phyloP scores from a whole-genome alignment of 805 yeast species.

The Kazachstania kunashirensis region DNA sequence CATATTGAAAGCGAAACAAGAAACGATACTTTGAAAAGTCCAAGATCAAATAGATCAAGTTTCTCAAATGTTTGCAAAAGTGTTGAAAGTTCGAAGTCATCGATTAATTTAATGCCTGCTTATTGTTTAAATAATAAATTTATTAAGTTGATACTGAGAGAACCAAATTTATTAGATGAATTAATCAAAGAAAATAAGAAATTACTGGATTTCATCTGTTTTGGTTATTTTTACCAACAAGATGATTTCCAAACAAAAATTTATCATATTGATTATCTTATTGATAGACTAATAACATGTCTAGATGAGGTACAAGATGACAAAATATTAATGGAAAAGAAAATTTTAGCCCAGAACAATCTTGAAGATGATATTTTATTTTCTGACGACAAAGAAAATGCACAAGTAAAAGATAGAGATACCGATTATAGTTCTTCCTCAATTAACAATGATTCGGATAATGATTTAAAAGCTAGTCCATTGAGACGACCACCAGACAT shows the following conservation, averaged over 20 bases:
- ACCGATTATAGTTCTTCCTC: too few relatives aligned
- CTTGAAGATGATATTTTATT: too few relatives aligned
- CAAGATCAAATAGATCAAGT: slow-evolving; percentile 3
- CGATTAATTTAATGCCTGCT: too few relatives aligned
- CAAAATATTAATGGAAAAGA: background rate
- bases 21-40: too few relatives aligned
- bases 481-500: too few relatives aligned
- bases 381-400: too few relatives aligned
- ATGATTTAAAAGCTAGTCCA: too few relatives aligned
- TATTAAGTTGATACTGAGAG: slow-evolving; percentile 31
- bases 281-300: slow-evolving; percentile 21
- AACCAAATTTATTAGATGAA: slow-evolving; percentile 31
- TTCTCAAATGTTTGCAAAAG: slow-evolving; percentile 2
- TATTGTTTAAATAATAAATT: slow-evolving; percentile 12
- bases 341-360: too few relatives aligned
- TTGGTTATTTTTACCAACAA: slow-evolving; percentile 32
- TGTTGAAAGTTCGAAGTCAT: background rate
- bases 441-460: too few relatives aligned
- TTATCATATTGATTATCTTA: slow-evolving; percentile 24
- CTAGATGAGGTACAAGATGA: slow-evolving; percentile 17
- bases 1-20: too few relatives aligned
- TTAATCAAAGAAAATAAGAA: slow-evolving; percentile 32
- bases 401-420: too few relatives aligned
- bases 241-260: slow-evolving; percentile 10
- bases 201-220: slow-evolving; percentile 41